phyloP scores from a whole-genome alignment of 805 yeast genomes.

The Candida ascalaphidarum region DNA sequence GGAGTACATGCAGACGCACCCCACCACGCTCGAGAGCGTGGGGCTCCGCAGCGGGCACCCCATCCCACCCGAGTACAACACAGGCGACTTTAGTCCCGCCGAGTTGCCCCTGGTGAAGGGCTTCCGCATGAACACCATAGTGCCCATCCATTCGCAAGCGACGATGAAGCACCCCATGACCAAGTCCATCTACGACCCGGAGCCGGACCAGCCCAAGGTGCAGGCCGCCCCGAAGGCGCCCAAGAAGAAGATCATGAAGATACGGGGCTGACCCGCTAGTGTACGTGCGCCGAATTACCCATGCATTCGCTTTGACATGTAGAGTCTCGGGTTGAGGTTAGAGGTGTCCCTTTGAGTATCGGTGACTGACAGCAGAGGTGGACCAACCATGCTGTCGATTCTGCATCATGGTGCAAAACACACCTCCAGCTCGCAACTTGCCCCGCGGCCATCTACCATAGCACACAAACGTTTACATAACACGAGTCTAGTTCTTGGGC shows the following conservation, averaged over 20 bases:
- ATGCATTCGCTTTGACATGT: too few relatives aligned
- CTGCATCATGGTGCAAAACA: too few relatives aligned
- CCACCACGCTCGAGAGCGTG: constrained; percentile 59
- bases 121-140: constrained; percentile 74
- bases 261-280: constrained; percentile 44
- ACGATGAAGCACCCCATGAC: constrained; percentile 81
- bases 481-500: too few relatives aligned
- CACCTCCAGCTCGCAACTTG: too few relatives aligned
- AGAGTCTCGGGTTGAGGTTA: too few relatives aligned
- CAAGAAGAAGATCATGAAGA: constrained; percentile 53
- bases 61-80: constrained; percentile 51
- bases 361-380: too few relatives aligned
- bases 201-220: constrained; percentile 32
- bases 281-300: too few relatives aligned
- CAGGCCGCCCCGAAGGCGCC: constrained; percentile 29
- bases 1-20: constrained; percentile 53
- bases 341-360: too few relatives aligned
- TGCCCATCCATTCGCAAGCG: constrained; percentile 79
- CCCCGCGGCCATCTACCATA: too few relatives aligned
- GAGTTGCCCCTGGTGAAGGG: constrained; percentile 77
- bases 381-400: too few relatives aligned
- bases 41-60: constrained; percentile 43
- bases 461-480: too few relatives aligned
- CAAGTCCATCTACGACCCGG: constrained; percentile 52
- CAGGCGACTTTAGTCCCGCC: constrained; percentile 42